Evolutionary conservation across 495 filamentous ascomycete genomes (phyloP).

Genomic region (Terfezia claveryi): DNA sequence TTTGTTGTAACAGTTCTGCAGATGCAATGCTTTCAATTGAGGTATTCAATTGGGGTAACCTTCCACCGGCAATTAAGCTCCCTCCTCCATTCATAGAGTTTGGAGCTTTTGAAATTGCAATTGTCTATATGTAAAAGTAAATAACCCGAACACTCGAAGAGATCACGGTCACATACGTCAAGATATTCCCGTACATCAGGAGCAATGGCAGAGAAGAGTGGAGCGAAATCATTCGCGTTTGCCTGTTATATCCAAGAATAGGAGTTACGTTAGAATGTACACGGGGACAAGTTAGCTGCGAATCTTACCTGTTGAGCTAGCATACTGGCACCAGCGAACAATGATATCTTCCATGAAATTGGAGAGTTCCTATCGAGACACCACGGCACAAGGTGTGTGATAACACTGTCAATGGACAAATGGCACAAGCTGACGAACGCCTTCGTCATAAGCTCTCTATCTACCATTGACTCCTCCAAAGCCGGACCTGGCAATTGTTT

Average conservation of each 20-base stretch:
- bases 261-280: too few relatives aligned
- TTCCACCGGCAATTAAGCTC: neutral
- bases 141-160: neutral
- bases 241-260: slow-evolving; percentile 8
- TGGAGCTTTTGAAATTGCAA: slow-evolving; percentile 6
- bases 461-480: slow-evolving; percentile 21
- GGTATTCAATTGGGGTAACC: slow-evolving; percentile 11
- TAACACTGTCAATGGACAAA: slow-evolving; percentile 32
- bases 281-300: too few relatives aligned
- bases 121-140: slow-evolving; percentile 8
- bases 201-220: slow-evolving; percentile 30
- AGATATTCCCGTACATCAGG: slow-evolving; percentile 34
- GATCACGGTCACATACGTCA: slow-evolving; percentile 21
- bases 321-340: slow-evolving; percentile 26
- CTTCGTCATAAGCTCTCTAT: slow-evolving; percentile 37
- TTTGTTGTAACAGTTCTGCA: slow-evolving; percentile 15
- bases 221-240: slow-evolving; percentile 28
- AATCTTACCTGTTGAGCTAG: slow-evolving; percentile 14
- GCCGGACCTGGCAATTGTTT: slow-evolving; percentile 24
- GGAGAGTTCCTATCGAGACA: slow-evolving; percentile 34
- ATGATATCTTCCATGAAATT: slow-evolving; percentile 36
- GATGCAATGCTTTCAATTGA: slow-evolving; percentile 16
- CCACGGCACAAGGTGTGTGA: slow-evolving; percentile 29
- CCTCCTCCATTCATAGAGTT: neutral
- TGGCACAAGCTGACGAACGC: slow-evolving; percentile 39